A percentile compares a stretch with the other conserved stretches of the same genome.
These are phyloP conservation scores for Cerioporus squamosus DNA, from an alignment of 1,284 basidiomycete genomes.

Conservation along the genomic window DNA sequence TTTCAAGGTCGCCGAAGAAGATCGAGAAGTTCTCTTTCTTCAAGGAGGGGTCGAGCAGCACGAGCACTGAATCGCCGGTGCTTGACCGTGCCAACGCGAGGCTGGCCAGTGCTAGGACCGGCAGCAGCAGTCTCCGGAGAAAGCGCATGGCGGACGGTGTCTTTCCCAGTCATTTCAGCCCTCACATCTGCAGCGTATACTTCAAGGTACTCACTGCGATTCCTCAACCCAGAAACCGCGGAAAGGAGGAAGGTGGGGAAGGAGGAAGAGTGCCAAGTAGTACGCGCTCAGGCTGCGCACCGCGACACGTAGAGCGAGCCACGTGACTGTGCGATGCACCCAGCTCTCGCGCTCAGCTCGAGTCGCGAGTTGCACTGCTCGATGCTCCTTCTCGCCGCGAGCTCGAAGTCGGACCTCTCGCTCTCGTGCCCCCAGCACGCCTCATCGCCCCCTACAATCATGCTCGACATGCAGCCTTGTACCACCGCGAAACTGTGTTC, in stretches of 20 bases:
- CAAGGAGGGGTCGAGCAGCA: conserved; percentile 77
- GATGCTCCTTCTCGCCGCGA: too few relatives aligned
- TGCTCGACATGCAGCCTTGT: too few relatives aligned
- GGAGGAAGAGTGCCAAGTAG: conserved; percentile 19
- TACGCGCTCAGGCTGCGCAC: conserved; percentile 20
- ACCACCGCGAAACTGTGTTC: too few relatives aligned
- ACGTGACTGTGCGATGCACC: conserved; percentile 10
- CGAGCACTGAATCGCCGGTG: conserved; percentile 82
- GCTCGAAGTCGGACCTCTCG: too few relatives aligned
- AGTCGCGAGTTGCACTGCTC: too few relatives aligned
- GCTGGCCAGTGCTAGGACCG: conserved; percentile 37
- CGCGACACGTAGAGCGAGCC: conserved; percentile 23
- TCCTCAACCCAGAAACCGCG: not conserved
- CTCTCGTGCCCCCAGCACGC: too few relatives aligned
- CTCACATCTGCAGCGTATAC: not conserved
- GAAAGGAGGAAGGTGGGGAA: not conserved
- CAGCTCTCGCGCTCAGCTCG: too few relatives aligned
- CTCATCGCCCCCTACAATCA: too few relatives aligned
- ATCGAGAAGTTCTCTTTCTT: conserved; percentile 72
- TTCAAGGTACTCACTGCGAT: not conserved
- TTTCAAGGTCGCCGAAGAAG: conserved; percentile 81
- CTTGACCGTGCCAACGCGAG: conserved; percentile 71
- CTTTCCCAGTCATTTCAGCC: not conserved
- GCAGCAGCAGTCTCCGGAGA: conserved; percentile 28
- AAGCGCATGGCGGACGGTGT: conserved; percentile 25